These are phyloP conservation scores for Didymella keratinophila DNA, from an alignment of 2,329 filamentous ascomycete species.

Conservation along the genomic window DNA sequence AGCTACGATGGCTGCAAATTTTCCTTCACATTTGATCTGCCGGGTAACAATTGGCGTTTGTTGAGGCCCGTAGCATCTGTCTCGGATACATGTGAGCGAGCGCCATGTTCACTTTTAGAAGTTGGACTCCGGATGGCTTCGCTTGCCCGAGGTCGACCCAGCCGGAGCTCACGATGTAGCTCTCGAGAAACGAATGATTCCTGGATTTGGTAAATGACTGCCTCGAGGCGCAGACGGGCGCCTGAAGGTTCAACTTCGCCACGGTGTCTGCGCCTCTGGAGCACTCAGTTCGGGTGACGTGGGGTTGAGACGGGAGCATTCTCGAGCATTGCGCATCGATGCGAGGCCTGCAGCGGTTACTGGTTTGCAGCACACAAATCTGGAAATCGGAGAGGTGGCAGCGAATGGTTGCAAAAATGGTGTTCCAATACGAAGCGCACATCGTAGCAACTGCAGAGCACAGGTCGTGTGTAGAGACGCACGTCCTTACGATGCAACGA, in stretches of 20 bases:
- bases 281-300: conserved; percentile 3
- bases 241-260: not conserved
- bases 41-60: conserved; percentile 13
- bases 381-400: not conserved
- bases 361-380: not conserved
- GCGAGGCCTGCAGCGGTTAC: conserved; percentile 2
- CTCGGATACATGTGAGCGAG: not conserved
- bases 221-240: not conserved
- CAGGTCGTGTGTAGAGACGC: conserved; percentile 4
- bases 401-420: conserved; percentile 1
- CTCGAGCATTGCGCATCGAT: conserved; percentile 1
- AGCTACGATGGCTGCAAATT: conserved; percentile 3
- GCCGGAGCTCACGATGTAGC: conserved; percentile 6
- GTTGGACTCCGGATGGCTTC: conserved; percentile 4
- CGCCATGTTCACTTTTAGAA: conserved; percentile 8
- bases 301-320: conserved; percentile 4
- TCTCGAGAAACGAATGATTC: not conserved
- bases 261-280: conserved; percentile 2
- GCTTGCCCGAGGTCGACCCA: conserved; percentile 8
- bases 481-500: conserved; percentile 3
- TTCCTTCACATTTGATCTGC: not conserved
- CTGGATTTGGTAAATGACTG: conserved; percentile 1
- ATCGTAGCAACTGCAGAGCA: conserved; percentile 5
- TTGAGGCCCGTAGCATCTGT: conserved; percentile 14
- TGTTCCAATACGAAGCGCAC: conserved; percentile 8